Percentiles rank a stretch among this genome's conserved stretches.
These are phyloP conservation scores for Staphylotrichum longicolle DNA, from an alignment of 495 filamentous ascomycete species.

Conservation along the genomic window DNA sequence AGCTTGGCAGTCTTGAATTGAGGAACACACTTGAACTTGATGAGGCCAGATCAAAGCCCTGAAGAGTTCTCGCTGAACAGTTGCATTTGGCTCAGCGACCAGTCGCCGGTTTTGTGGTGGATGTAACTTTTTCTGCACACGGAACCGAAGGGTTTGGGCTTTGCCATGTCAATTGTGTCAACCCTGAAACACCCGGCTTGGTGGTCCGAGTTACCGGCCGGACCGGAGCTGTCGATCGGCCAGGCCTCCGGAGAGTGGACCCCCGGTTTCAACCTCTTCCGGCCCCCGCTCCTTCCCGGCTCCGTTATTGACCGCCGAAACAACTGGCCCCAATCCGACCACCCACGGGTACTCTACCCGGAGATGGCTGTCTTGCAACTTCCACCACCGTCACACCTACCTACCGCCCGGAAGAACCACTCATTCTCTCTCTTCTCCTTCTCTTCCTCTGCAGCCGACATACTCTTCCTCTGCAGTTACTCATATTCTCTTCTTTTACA, in stretches of 20 bases:
- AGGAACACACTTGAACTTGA: too few species aligned
- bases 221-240: not conserved
- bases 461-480: too few species aligned
- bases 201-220: not conserved
- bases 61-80: too few species aligned
- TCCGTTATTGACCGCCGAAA: conserved; percentile 6
- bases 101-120: too few species aligned
- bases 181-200: too few species aligned
- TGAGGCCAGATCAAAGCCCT: too few species aligned
- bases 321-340: not conserved
- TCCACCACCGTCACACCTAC: conserved; percentile 17
- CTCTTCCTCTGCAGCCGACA: not conserved
- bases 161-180: too few species aligned
- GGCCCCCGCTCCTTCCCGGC: not conserved
- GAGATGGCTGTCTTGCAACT: not conserved
- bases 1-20: too few species aligned
- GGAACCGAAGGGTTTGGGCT: too few species aligned
- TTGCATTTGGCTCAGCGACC: too few species aligned
- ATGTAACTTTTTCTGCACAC: too few species aligned
- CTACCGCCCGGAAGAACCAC: not conserved
- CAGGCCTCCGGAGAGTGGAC: not conserved
- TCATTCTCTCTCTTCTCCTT: conserved; percentile 4
- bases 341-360: not conserved
- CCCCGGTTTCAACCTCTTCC: not conserved
- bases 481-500: too few species aligned